Evolutionary conservation across 805 yeast genomes (phyloP), one percentile per base, ranked within the genome.

Genomic region (Candida ficus): DNA sequence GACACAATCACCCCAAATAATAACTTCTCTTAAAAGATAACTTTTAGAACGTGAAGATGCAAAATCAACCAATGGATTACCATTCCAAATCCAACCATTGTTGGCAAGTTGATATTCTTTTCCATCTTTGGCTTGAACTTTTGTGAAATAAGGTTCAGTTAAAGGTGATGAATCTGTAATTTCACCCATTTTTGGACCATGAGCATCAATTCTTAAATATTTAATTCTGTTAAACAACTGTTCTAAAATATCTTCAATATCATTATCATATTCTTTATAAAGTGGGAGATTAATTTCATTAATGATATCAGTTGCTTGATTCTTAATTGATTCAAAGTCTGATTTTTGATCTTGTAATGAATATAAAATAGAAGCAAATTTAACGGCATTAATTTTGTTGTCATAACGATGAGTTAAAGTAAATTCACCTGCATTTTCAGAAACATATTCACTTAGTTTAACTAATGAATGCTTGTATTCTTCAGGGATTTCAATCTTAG

Each of bases 31-130:
- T 39, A 95, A 72, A 37, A 91, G 63, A 57, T 93, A 91, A 4
- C 95, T 90, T 55, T 77, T 83, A 5, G 95, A 78, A 40, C 79
- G 52, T 22, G 71, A 61, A 0, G 95, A 83, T 0, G 98, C 99
- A 72, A 91, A 91, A 63, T 91, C 98, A 3, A 87, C 83, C 42
- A 90, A 63, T 2, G 98, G 97, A 50, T 91, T 81, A 10, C 96
- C 97, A 39, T 87, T 90, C 99, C 99, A 91, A 42, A 93, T 88
- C 97, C 98, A 91, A 35, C 99, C 99, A 56, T 93, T 91, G 57
- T 93, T 93, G 4, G 96, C 98, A 44, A 91, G 66, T 8, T 85
- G 81, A 66, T 80, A 81, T 1, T 71, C 65, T 29, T 72, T 68
- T 3, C 89, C 91, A 35, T 68, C 67, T 3, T 56, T 56, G 0